Conservation (phyloP, 257 asterid species). For the Gardenia jasminoides region DNA sequence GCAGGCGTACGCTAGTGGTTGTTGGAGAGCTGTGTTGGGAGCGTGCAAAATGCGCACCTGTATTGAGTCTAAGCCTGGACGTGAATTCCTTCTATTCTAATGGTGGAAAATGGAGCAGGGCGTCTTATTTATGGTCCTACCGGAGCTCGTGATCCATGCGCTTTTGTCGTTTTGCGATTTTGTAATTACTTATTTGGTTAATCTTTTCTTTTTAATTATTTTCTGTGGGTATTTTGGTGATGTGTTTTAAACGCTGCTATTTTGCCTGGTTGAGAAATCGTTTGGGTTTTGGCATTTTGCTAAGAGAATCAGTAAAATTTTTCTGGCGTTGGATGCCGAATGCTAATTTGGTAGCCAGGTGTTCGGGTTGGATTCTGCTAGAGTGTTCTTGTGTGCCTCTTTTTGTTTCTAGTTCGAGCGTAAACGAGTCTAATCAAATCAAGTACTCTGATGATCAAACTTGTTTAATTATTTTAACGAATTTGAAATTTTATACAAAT, state of each 20-base stretch:
- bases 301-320: neutral
- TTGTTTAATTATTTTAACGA: too few species aligned
- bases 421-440: too few species aligned
- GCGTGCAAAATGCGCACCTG: neutral
- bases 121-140: constrained; percentile 1
- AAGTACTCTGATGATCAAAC: too few species aligned
- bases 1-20: neutral
- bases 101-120: neutral
- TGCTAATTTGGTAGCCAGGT: neutral
- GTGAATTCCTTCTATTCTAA: too few species aligned
- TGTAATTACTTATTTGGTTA: neutral
- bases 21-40: neutral
- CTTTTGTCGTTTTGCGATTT: neutral
- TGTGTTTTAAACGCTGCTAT: neutral
- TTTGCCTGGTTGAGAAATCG: constrained; percentile 10
- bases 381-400: too few species aligned
- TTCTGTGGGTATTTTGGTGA: too few species aligned
- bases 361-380: too few species aligned
- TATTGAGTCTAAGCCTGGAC: neutral
- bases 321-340: constrained; percentile 16
- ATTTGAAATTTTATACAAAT: too few species aligned
- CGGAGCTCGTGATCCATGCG: constrained; percentile 24
- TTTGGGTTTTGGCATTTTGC: constrained; percentile 15
- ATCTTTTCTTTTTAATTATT: too few species aligned
- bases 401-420: too few species aligned